Evolutionary conservation across 352 stramenopile genomes (phyloP).

Genomic region (Peronosclerospora sorghi): DNA sequence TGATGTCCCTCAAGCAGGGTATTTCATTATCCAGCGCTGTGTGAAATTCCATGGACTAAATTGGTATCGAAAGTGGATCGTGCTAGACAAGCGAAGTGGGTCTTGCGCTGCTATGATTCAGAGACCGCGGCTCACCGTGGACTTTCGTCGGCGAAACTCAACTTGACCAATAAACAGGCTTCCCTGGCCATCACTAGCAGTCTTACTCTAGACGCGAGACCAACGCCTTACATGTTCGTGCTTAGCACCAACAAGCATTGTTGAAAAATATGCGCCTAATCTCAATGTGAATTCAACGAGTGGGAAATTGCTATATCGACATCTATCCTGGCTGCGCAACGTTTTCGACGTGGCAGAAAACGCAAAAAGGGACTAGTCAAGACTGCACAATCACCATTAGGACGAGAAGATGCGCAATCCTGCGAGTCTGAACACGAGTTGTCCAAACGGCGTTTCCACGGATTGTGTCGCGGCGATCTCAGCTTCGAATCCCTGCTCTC

Average conservation of each 20-base stretch:
- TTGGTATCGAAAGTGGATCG: slow-evolving; percentile 80
- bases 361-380: slow-evolving; percentile 25
- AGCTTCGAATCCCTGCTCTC: slow-evolving; percentile 8
- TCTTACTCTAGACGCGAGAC: slow-evolving; percentile 37
- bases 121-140: slow-evolving; percentile 42
- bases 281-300: slow-evolving; percentile 42
- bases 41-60: slow-evolving; percentile 58
- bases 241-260: slow-evolving; percentile 49
- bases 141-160: slow-evolving; percentile 51
- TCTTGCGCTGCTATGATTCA: slow-evolving; percentile 67
- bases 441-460: background rate
- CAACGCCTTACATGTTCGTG: slow-evolving; percentile 58
- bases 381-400: slow-evolving; percentile 8
- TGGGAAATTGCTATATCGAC: slow-evolving; percentile 74
- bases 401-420: slow-evolving; percentile 12
- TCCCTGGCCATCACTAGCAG: slow-evolving; percentile 53
- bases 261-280: slow-evolving; percentile 60
- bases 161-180: slow-evolving; percentile 48
- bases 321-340: slow-evolving; percentile 43
- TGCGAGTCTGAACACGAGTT: slow-evolving; percentile 14
- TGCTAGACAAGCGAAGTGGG: slow-evolving; percentile 43
- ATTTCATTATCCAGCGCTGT: slow-evolving; percentile 59
- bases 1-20: slow-evolving; percentile 16
- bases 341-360: slow-evolving; percentile 27
- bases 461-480: slow-evolving; percentile 4